Evolutionary conservation across 495 filamentous ascomycete genomes (phyloP).

Genomic region (Coniosporium apollinis): DNA sequence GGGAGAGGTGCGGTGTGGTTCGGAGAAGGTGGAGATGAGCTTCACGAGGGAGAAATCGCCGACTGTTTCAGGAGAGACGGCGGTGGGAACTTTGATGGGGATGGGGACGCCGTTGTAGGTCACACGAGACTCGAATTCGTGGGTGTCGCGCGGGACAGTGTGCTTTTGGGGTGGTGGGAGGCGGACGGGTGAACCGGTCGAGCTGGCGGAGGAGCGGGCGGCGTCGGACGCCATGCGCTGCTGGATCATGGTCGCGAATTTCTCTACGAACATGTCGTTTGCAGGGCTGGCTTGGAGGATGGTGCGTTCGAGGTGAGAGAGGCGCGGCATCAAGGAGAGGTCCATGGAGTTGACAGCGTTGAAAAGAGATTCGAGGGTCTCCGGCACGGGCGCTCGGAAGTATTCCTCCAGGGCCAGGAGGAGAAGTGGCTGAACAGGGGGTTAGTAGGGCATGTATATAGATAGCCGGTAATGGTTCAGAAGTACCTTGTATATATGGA

Average conservation of each 20-base stretch:
- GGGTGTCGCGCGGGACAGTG: slow-evolving; percentile 69
- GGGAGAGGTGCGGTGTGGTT: slow-evolving; percentile 60
- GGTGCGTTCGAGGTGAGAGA: slow-evolving; percentile 67
- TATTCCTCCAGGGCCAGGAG: slow-evolving; percentile 94
- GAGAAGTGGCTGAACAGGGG: slow-evolving; percentile 54
- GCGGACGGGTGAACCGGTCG: slow-evolving; percentile 16
- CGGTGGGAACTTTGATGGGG: slow-evolving; percentile 86
- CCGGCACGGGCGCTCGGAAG: slow-evolving; percentile 78
- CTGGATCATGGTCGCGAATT: slow-evolving; percentile 89
- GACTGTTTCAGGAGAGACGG: slow-evolving; percentile 85
- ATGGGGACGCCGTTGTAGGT: slow-evolving; percentile 91
- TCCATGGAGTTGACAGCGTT: slow-evolving; percentile 93
- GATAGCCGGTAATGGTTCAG: slow-evolving; percentile 8
- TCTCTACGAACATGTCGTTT: slow-evolving; percentile 93
- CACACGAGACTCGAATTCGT: slow-evolving; percentile 90
- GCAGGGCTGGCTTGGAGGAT: slow-evolving; percentile 81
- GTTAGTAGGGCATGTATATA: slow-evolving; percentile 6
- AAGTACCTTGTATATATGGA: slow-evolving; percentile 89
- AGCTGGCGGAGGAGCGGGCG: slow-evolving; percentile 12
- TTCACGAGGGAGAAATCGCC: slow-evolving; percentile 97
- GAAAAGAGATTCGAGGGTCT: slow-evolving; percentile 81
- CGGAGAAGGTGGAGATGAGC: slow-evolving; percentile 83
- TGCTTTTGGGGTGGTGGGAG: slow-evolving; percentile 18
- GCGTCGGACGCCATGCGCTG: slow-evolving; percentile 37
- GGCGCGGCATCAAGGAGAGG: slow-evolving; percentile 76